A percentile compares a stretch with the other conserved stretches of the same genome.
phyloP scores from a whole-genome alignment of 2,329 filamentous ascomycete species.

The Didymella pinodella region DNA sequence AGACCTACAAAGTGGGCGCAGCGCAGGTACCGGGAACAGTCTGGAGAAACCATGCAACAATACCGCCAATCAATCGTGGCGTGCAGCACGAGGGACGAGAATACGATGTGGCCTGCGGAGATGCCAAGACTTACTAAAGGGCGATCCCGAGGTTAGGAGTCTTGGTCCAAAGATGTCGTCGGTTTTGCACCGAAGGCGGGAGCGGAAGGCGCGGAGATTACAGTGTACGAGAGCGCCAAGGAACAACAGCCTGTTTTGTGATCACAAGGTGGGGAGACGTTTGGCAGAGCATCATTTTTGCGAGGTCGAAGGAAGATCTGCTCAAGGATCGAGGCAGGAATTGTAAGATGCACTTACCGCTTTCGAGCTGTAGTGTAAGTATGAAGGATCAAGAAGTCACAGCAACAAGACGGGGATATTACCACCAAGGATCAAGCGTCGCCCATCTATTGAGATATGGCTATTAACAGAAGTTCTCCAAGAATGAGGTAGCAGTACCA shows the following conservation, averaged over 20 bases:
- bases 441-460: constrained; percentile 3
- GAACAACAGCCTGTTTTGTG: background rate
- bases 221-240: background rate
- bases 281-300: background rate
- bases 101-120: constrained; percentile 3
- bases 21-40: background rate
- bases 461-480: constrained; percentile 6
- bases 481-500: constrained; percentile 1
- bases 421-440: background rate
- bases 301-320: background rate
- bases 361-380: background rate
- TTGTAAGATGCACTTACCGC: background rate
- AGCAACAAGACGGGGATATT: background rate
- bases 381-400: background rate
- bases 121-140: constrained; percentile 5
- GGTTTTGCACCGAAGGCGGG: background rate
- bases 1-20: background rate
- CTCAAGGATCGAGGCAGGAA: background rate
- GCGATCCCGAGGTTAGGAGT: constrained; percentile 1
- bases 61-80: constrained; percentile 1
- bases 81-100: background rate
- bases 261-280: background rate
- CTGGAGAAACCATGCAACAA: background rate
- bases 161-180: background rate
- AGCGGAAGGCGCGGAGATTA: background rate